These are phyloP conservation scores for Poteriospumella lacustris DNA, from an alignment of 108 stramenopile species.

Conservation along the genomic window DNA sequence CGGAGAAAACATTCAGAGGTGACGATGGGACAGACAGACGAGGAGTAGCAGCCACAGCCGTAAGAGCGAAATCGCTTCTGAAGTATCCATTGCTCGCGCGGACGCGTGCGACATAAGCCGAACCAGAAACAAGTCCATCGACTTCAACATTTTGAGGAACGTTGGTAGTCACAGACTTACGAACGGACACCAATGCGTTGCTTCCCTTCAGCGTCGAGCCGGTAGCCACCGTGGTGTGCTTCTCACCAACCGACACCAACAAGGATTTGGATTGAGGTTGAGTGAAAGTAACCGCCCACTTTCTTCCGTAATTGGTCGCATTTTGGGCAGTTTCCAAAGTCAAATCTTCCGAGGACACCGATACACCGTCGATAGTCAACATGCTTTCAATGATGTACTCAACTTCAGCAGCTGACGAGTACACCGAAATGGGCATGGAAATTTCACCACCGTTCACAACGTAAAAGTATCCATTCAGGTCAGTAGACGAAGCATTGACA, in stretches of 20 bases:
- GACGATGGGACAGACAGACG: not conserved
- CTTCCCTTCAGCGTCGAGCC: not conserved
- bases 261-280: not conserved
- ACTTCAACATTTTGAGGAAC: not conserved
- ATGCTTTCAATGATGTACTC: constrained; percentile 28
- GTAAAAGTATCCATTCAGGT: constrained; percentile 20
- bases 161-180: not conserved
- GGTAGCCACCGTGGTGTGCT: not conserved
- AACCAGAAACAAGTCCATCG: not conserved
- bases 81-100: not conserved
- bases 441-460: constrained; percentile 28
- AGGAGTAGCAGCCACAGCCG: not conserved
- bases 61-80: not conserved
- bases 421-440: constrained; percentile 25
- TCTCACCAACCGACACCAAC: not conserved
- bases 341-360: not conserved
- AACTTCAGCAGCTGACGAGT: constrained; percentile 21
- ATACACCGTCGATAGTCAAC: constrained; percentile 12
- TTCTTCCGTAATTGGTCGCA: not conserved
- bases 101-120: not conserved
- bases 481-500: constrained; percentile 4
- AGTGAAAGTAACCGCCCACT: constrained; percentile 15
- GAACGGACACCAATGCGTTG: not conserved
- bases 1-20: not conserved
- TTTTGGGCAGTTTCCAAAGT: not conserved